Evolutionary conservation across 805 yeast species (phyloP), one percentile per base, ranked within the genome.

Genomic region (Myxozyma nipponensis): DNA sequence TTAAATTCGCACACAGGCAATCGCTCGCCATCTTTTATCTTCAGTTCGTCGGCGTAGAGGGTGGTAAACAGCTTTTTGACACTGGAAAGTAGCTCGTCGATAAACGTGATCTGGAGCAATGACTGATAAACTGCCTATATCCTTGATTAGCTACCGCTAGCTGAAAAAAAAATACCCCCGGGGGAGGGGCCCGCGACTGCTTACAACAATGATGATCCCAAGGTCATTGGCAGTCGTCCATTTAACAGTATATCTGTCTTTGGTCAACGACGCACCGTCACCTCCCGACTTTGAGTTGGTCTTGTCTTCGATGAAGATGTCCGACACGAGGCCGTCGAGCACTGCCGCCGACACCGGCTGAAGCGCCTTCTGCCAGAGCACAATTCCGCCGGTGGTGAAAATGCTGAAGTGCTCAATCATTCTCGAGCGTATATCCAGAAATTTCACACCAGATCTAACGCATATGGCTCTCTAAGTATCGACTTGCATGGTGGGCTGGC

Each of bases 331-430:
- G 6, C 74, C 63, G 58, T 78, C 79, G 45, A 77, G 63, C 1
- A 76, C 67, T 1, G 67, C 41, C 15, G 66, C 68, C 0, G 79
- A 66, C 17, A 76, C 69, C 54, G 66, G 69, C 60, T 59, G 70
- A 2, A 71, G 67, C 26, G 73, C 70, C 49, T 73, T 65, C 59
- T 72, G 72, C 74, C 75, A 79, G 15, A 74, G 66, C 22, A 81
- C 81, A 9, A 73, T 62, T 1, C 86, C 86, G 7, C 78, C 73
- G 0, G 74, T 72, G 3, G 76, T 69, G 63, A 79, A 78, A 0
- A 80, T 70, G 7, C 73, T 59, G 48, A 77, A 70, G 56, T 72
- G 77, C 56, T 77, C 81, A 40, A 77, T 69, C 79, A 74, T 63
- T 35, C 21, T 17, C n/a, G n/a, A n/a, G n/a, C n/a, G n/a, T n/a